Evolutionary conservation across 768 basidiomycete species (phyloP), one percentile per base, ranked within the genome.

Genomic region (Boletus pseudo-olivaceus): DNA sequence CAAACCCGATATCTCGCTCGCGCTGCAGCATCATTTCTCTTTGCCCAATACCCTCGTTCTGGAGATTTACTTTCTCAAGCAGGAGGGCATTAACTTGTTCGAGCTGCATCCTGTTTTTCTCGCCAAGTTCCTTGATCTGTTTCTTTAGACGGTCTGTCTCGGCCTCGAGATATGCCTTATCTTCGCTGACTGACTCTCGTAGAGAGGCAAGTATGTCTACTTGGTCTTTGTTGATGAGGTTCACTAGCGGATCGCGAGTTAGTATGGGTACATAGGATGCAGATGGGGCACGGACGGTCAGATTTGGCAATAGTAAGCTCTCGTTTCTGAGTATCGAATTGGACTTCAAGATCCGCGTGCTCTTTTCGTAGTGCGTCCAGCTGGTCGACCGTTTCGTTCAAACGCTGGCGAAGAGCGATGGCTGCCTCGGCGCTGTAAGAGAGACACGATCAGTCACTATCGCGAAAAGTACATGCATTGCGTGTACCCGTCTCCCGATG

Each of bases 171-270:
- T 75, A 81, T 12, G 78, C 78, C 69, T 93, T 93, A 70, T 98
- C 95, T 66, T 90, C 87, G 65, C 87, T 88, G 40, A 96, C 90
- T 2, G 90, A 93, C 54, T 93, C 91, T 39, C 95, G 85, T 27
- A 97, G 74, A 7, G 84, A 84, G 3, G 85, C 80, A 32, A 98
- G 84, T 54, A 95, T 93, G 49, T 95, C 94, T 20, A 94, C 75
- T 67, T 98, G 93, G 66, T 97, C 93, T 68, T 91, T 93, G 75
- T 93, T 90, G 42, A 98, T 88, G 41, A 98, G 79, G 42, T 83
- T 89, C 64, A 98, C 94, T 96, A 63, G 12, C 33, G 35, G 43
- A 60, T 37, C 27, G 19, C 29, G 42, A 29, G 43, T 57, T 10
- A 54, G 62, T 45, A 7, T 58, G 38, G 5, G 7, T 53, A 35